Evolutionary conservation across 306 rosid genomes (phyloP).

Genomic region (Erythrophleum fordii): DNA sequence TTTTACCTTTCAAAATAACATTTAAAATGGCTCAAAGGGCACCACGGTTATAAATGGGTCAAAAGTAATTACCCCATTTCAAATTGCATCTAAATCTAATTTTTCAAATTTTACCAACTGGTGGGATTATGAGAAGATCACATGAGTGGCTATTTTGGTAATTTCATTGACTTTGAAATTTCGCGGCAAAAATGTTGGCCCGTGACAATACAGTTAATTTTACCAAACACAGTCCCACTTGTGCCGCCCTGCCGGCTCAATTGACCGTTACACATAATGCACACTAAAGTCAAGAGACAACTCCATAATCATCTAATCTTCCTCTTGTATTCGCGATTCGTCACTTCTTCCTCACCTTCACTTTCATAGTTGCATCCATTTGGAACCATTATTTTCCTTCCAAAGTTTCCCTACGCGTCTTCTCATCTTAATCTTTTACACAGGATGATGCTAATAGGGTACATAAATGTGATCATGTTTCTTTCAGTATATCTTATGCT

Average conservation of each 20-base stretch:
- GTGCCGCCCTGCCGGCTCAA: slow-evolving; percentile 42
- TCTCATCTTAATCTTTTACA: not conserved
- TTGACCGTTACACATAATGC: not conserved
- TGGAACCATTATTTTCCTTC: not conserved
- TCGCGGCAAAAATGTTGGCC: not conserved
- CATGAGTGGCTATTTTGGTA: slow-evolving; percentile 17
- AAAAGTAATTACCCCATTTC: not conserved
- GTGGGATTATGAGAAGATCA: not conserved
- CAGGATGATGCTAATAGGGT: no score
- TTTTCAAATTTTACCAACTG: no score
- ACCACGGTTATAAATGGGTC: no score
- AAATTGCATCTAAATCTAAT: no score
- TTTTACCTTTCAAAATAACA: not conserved
- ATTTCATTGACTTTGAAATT: not conserved
- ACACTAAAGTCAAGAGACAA: no score
- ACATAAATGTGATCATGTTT: no score
- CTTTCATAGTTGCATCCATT: not conserved
- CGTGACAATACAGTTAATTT: no score
- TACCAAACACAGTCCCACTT: no score
- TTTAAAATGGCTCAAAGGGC: not conserved
- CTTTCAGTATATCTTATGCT: no score
- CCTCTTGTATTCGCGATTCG: no score
- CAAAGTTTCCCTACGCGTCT: not conserved
- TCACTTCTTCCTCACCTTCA: not conserved
- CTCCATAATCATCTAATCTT: no score